Conservation (phyloP, 495 filamentous ascomycete genomes). For the Poronia punctata region DNA sequence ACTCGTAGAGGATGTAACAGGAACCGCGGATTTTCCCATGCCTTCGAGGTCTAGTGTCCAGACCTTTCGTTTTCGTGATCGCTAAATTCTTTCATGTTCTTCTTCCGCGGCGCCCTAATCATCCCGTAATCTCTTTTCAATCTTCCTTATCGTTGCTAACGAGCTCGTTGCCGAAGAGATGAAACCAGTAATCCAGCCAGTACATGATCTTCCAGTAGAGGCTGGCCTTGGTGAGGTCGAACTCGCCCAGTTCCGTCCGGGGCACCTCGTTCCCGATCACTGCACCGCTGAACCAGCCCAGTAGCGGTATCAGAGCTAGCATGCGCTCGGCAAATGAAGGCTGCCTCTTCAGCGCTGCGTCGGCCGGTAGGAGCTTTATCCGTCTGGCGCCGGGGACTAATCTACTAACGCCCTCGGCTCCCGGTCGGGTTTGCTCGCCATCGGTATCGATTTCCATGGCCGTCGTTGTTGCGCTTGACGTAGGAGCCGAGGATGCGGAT, state of each 20-base stretch:
- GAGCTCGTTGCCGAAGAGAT: constrained; percentile 44
- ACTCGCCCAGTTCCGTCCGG: constrained; percentile 67
- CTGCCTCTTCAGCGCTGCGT: constrained; percentile 53
- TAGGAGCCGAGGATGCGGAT: constrained; percentile 35
- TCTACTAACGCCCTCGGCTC: constrained; percentile 26
- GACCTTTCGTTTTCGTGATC: too few species aligned
- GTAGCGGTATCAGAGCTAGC: constrained; percentile 53
- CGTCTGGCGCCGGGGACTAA: constrained; percentile 42
- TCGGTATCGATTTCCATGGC: constrained; percentile 17
- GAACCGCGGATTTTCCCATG: too few species aligned
- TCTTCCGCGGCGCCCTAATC: too few species aligned
- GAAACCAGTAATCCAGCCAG: constrained; percentile 41
- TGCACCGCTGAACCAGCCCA: constrained; percentile 66
- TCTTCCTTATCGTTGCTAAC: constrained; percentile 45
- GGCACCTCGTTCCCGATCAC: constrained; percentile 76
- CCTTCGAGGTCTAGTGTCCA: too few species aligned
- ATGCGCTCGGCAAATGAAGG: constrained; percentile 52
- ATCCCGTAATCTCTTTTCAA: too few species aligned
- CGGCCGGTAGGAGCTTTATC: constrained; percentile 44
- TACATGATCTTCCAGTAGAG: constrained; percentile 66
- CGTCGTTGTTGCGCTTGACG: constrained; percentile 58
- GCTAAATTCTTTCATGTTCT: too few species aligned
- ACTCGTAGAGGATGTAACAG: too few species aligned
- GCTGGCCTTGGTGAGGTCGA: constrained; percentile 68
- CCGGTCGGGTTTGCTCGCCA: constrained; percentile 19